phyloP scores from a whole-genome alignment of 768 basidiomycete genomes.

The Strobilomyces confusus region DNA sequence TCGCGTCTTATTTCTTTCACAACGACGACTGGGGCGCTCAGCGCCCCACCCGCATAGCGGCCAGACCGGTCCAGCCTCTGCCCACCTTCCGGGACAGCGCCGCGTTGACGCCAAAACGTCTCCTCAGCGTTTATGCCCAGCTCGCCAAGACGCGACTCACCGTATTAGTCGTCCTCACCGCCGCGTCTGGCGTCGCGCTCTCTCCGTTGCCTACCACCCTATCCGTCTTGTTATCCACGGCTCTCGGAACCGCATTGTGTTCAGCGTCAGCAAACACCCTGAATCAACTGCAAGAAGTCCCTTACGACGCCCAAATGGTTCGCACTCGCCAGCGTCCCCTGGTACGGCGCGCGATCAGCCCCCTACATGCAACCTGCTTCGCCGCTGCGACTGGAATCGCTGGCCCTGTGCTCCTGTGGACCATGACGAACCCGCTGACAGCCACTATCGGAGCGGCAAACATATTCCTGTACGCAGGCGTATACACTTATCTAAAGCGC shows the following conservation, averaged over 20 bases:
- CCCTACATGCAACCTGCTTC: constrained; percentile 80
- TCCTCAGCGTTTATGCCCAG: constrained; percentile 69
- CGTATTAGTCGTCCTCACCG: constrained; percentile 78
- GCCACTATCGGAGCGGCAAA: constrained; percentile 81
- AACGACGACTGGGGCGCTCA: constrained; percentile 50
- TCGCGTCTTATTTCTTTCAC: constrained; percentile 62
- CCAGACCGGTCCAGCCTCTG: constrained; percentile 14
- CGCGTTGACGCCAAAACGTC: constrained; percentile 44
- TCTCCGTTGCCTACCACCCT: constrained; percentile 84
- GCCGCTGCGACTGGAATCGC: constrained; percentile 71
- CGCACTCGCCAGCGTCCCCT: constrained; percentile 87
- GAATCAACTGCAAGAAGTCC: constrained; percentile 93
- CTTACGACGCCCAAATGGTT: constrained; percentile 95
- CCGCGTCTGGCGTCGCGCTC: constrained; percentile 90
- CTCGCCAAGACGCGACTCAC: constrained; percentile 85
- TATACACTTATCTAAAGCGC: constrained; percentile 92
- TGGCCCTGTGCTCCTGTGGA: constrained; percentile 75
- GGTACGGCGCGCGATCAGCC: constrained; percentile 77
- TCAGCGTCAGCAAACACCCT: constrained; percentile 91
- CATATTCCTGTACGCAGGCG: constrained; percentile 83
- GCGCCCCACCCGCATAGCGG: constrained; percentile 10
- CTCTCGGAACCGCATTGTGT: constrained; percentile 86
- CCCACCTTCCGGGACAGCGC: constrained; percentile 35
- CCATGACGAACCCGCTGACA: constrained; percentile 81
- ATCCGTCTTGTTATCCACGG: constrained; percentile 81